Percentiles rank a stretch among this genome's conserved stretches.
These are phyloP conservation scores for Neofusicoccum parvum DNA, from an alignment of 2,329 filamentous ascomycete genomes.

Conservation along the genomic window DNA sequence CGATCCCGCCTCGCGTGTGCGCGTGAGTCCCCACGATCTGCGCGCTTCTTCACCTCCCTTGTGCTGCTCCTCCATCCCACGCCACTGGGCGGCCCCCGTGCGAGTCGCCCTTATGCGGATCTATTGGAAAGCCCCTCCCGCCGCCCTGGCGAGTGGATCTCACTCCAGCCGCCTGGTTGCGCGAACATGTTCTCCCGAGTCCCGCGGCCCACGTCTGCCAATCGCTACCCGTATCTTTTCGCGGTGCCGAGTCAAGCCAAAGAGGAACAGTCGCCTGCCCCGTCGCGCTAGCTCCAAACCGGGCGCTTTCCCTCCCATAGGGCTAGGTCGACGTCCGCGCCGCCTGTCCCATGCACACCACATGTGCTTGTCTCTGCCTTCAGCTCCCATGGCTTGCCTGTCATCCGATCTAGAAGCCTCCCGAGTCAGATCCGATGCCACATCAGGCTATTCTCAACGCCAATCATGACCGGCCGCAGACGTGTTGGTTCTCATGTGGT, in stretches of 20 bases:
- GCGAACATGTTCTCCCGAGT: neutral
- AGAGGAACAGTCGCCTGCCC: conserved; percentile 10
- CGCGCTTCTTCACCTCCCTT: neutral
- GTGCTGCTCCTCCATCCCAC: conserved; percentile 1
- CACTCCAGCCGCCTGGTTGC: neutral
- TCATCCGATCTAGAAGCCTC: neutral
- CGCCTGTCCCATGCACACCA: neutral
- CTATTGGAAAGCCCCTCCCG: conserved; percentile 10
- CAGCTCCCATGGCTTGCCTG: neutral
- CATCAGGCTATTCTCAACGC: neutral
- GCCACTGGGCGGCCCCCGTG: neutral
- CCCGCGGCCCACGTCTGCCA: neutral
- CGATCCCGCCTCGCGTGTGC: conserved; percentile 15
- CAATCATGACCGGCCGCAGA: neutral
- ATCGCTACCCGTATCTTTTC: neutral
- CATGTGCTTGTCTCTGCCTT: conserved; percentile 4
- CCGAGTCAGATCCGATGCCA: neutral
- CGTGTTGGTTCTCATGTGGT: neutral
- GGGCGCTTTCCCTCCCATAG: neutral
- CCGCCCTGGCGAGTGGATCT: conserved; percentile 6
- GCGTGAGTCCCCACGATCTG: conserved; percentile 13
- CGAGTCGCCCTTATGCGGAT: neutral
- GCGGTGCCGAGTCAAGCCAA: neutral
- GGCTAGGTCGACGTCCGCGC: neutral
- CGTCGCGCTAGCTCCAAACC: neutral